These are phyloP conservation scores for Picea engelmannii DNA, from an alignment of 83 land plant species.

Conservation along the genomic window DNA sequence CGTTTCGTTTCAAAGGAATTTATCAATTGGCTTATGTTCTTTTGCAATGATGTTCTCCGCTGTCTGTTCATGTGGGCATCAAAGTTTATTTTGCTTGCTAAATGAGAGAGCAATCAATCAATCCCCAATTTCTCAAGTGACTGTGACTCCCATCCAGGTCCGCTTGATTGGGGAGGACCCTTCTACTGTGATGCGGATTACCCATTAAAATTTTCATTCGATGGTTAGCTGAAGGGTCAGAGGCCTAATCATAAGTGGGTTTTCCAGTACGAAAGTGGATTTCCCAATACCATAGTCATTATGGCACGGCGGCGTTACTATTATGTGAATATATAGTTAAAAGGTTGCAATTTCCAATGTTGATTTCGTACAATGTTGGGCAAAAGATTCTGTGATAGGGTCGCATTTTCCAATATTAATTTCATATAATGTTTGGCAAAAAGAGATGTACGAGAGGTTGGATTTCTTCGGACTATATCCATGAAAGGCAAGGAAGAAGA, in stretches of 20 bases:
- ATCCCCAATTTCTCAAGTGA: neutral
- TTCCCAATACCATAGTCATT: neutral
- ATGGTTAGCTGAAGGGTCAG: neutral
- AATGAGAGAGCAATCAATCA: slow-evolving; percentile 4
- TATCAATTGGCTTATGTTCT: neutral
- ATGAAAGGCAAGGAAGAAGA: no score
- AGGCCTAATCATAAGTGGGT: neutral
- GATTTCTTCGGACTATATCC: no score
- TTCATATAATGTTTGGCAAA: no score
- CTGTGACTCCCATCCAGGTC: neutral
- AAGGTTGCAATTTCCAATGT: neutral
- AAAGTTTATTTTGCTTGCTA: no score
- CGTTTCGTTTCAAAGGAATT: neutral
- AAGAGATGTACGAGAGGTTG: no score
- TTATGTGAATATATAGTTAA: neutral
- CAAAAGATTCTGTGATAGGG: no score
- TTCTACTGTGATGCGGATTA: no score
- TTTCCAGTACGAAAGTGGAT: no score
- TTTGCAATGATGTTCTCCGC: neutral
- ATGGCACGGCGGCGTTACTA: neutral
- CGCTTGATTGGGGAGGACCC: no score
- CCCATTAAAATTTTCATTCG: no score
- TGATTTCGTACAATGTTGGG: no score
- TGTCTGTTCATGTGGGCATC: neutral
- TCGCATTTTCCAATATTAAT: no score